Conservation (phyloP, 495 filamentous ascomycete genomes). For the Annulohypoxylon stygium region DNA sequence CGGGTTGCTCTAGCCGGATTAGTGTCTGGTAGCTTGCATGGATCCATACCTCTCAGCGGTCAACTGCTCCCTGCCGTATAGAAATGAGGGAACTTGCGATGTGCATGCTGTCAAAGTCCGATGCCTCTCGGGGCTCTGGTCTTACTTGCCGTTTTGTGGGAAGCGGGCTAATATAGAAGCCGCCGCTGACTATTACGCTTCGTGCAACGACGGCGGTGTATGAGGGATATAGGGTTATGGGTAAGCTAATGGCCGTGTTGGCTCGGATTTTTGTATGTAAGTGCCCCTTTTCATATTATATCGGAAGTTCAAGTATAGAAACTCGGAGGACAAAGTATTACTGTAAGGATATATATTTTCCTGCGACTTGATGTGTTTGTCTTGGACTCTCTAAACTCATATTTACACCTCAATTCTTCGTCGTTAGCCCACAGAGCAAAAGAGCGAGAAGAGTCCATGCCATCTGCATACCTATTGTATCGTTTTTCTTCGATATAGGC, state of each 20-base stretch:
- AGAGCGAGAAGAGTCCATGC: too few relatives aligned
- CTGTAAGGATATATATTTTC: too few relatives aligned
- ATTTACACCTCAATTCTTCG: too few relatives aligned
- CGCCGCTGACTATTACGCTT: background rate
- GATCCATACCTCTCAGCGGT: conserved; percentile 1
- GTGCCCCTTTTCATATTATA: background rate
- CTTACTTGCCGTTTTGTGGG: too few relatives aligned
- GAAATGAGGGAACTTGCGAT: conserved; percentile 1
- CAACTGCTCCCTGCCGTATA: conserved; percentile 3
- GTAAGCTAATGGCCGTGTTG: background rate
- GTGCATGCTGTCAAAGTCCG: conserved; percentile 1
- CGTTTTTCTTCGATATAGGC: background rate
- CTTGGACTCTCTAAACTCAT: too few relatives aligned
- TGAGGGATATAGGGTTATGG: background rate
- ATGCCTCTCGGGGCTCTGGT: conserved; percentile 1
- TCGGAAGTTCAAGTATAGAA: too few relatives aligned
- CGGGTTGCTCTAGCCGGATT: conserved; percentile 33
- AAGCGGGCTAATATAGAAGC: background rate
- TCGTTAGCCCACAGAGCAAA: too few relatives aligned
- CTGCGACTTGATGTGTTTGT: too few relatives aligned
- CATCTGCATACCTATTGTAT: background rate
- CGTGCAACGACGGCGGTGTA: background rate
- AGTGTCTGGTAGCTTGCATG: conserved; percentile 29
- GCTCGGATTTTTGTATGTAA: background rate
- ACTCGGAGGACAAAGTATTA: too few relatives aligned